Conservation (phyloP, 805 yeast genomes). For the Candida tallmaniae region DNA sequence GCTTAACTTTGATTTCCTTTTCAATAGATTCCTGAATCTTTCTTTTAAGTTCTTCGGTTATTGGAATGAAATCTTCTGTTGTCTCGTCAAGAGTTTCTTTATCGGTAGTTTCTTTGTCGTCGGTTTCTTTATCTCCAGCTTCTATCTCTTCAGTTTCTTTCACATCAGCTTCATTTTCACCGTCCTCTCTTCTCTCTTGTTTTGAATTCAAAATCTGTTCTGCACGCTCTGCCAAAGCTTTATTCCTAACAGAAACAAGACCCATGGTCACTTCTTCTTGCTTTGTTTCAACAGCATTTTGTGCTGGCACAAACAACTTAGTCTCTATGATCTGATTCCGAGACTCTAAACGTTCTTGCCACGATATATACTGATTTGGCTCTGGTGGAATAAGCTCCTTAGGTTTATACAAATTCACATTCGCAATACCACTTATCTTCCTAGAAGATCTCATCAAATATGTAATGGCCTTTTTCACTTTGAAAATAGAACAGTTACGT, state of each 20-base stretch:
- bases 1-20: slow-evolving; percentile 9
- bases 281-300: slow-evolving; percentile 8
- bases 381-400: slow-evolving; percentile 30
- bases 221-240: background rate
- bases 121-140: background rate
- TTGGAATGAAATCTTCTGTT: slow-evolving; percentile 4
- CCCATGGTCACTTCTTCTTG: slow-evolving; percentile 1
- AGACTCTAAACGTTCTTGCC: slow-evolving; percentile 30
- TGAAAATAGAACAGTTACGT: slow-evolving; percentile 51
- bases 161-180: no score
- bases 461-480: slow-evolving; percentile 58
- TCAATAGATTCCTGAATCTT: slow-evolving; percentile 11
- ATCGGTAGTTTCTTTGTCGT: background rate
- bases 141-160: background rate
- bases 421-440: slow-evolving; percentile 40
- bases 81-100: background rate
- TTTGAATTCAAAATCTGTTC: background rate
- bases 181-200: background rate
- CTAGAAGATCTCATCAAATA: slow-evolving; percentile 57
- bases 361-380: slow-evolving; percentile 28
- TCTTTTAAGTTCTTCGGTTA: slow-evolving; percentile 6
- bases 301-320: slow-evolving; percentile 5
- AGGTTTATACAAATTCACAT: slow-evolving; percentile 30
- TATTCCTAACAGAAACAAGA: background rate
- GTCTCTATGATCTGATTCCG: slow-evolving; percentile 22